Percentiles rank a stretch among this genome's conserved stretches.
These are phyloP conservation scores for Adiantum capillusveneris DNA, from an alignment of 75 land plant genomes.

Conservation along the genomic window DNA sequence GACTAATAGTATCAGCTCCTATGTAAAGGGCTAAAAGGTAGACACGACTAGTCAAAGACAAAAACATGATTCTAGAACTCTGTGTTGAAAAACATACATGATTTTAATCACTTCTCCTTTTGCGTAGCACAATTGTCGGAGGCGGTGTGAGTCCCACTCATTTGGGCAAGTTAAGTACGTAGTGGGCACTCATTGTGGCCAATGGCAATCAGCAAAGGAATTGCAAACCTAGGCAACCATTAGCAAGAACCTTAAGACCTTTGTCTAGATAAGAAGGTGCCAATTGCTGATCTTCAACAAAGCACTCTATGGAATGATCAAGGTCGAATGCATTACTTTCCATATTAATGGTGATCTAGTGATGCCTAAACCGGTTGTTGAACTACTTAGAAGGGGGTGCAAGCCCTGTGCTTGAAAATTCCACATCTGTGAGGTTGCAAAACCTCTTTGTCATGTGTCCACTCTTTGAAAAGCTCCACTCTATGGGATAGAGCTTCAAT, in stretches of 20 bases:
- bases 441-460: constrained; percentile 21
- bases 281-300: constrained; percentile 26
- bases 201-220: constrained; percentile 12
- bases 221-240: constrained; percentile 22
- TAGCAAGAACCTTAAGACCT: constrained; percentile 22
- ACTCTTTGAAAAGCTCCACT: constrained; percentile 36
- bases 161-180: too few species aligned
- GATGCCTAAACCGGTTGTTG: constrained; percentile 21
- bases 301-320: constrained; percentile 19
- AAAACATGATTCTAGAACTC: too few species aligned
- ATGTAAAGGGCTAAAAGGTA: too few species aligned
- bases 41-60: too few species aligned
- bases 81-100: too few species aligned
- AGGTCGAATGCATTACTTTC: constrained; percentile 14
- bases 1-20: too few species aligned
- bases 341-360: constrained; percentile 19
- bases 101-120: too few species aligned
- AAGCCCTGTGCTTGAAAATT: constrained; percentile 20
- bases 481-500: constrained; percentile 15
- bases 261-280: constrained; percentile 12
- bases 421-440: constrained; percentile 30
- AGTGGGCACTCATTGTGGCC: too few species aligned
- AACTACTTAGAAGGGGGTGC: constrained; percentile 9
- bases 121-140: too few species aligned
- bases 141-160: too few species aligned